Evolutionary conservation across 78 protist species (phyloP).

Genomic region (Tieghemostelium lacteum): DNA sequence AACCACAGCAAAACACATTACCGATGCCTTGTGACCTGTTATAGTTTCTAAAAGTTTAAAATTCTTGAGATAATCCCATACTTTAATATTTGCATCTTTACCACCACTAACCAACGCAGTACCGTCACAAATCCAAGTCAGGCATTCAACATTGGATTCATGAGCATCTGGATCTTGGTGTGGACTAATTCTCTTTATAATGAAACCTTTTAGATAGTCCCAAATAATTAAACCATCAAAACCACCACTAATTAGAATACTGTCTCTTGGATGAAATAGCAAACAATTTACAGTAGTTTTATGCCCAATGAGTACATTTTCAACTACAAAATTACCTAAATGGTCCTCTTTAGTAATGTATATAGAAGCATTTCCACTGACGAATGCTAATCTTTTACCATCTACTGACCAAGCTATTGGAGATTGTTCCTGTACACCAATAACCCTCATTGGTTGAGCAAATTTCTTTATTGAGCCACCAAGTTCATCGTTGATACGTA

Average conservation of each 20-base stretch:
- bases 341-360: constrained; percentile 10
- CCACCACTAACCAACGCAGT: constrained; percentile 11
- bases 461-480: constrained; percentile 1
- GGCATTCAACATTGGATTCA: constrained; percentile 17
- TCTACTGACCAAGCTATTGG: background rate
- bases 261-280: constrained; percentile 14
- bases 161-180: constrained; percentile 17
- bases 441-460: background rate
- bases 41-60: constrained; percentile 2
- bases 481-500: too few species aligned
- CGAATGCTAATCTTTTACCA: constrained; percentile 15
- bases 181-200: constrained; percentile 1
- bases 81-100: constrained; percentile 5
- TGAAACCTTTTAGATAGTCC: constrained; percentile 14
- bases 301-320: constrained; percentile 12
- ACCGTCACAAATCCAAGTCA: constrained; percentile 9
- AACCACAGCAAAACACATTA: background rate
- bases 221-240: constrained; percentile 22
- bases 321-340: background rate
- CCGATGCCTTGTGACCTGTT: constrained; percentile 29
- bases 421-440: constrained; percentile 12
- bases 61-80: constrained; percentile 5
- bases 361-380: constrained; percentile 14
- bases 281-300: background rate
- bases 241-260: constrained; percentile 12